Evolutionary conservation across 495 filamentous ascomycete species (phyloP).

Genomic region (Aspergillus steynii): DNA sequence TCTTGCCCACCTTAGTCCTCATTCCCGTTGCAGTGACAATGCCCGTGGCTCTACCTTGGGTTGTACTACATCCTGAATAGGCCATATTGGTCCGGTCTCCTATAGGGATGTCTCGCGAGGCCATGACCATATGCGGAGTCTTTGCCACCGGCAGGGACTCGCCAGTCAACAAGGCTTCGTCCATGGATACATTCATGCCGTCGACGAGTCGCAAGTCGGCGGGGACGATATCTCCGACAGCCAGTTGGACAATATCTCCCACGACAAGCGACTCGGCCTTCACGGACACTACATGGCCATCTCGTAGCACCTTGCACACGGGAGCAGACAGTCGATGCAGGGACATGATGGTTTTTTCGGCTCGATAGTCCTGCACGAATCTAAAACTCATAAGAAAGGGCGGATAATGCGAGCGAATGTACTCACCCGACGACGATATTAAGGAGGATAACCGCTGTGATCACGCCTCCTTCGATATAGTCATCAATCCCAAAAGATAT

Average conservation of each 20-base stretch:
- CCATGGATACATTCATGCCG: slow-evolving; percentile 73
- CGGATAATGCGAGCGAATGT: neutral
- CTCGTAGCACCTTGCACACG: slow-evolving; percentile 72
- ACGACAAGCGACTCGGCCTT: slow-evolving; percentile 74
- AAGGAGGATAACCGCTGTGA: slow-evolving; percentile 76
- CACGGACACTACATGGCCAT: slow-evolving; percentile 63
- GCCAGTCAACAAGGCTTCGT: slow-evolving; percentile 71
- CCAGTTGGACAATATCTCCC: slow-evolving; percentile 76
- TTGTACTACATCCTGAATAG: slow-evolving; percentile 68
- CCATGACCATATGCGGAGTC: slow-evolving; percentile 66
- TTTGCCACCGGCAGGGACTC: slow-evolving; percentile 71
- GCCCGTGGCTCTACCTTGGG: slow-evolving; percentile 65
- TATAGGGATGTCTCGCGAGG: slow-evolving; percentile 53
- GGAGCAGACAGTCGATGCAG: slow-evolving; percentile 76
- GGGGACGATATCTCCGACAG: slow-evolving; percentile 69
- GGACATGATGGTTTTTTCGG: slow-evolving; percentile 85
- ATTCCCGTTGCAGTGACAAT: slow-evolving; percentile 73
- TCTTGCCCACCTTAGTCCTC: slow-evolving; percentile 83
- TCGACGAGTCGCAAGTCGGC: slow-evolving; percentile 72
- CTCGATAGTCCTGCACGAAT: slow-evolving; percentile 81
- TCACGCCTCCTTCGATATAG: slow-evolving; percentile 81
- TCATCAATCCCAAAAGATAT: slow-evolving; percentile 78
- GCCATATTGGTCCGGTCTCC: slow-evolving; percentile 71
- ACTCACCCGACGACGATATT: slow-evolving; percentile 70
- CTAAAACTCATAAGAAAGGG: slow-evolving; percentile 12